Percentiles rank a stretch among this genome's conserved stretches.
Conservation (phyloP, 2,329 filamentous ascomycete genomes). For the Fusarium sambucinum region DNA sequence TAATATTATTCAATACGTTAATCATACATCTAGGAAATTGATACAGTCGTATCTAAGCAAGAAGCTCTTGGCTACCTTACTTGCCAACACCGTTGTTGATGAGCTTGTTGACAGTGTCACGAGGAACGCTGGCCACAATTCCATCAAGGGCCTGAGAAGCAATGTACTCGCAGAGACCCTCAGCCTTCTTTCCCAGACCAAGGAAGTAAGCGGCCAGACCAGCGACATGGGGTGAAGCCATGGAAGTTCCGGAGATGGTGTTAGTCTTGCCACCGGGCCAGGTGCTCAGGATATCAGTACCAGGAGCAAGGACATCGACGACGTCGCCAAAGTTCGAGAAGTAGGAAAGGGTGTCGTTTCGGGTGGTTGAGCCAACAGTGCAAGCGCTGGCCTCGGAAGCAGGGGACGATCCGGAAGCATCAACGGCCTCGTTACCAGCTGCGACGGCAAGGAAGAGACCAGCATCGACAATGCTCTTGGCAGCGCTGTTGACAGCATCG, state of each 20-base stretch:
- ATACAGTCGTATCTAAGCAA: not conserved
- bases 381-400: slow-evolving; percentile 62
- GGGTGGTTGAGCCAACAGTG: slow-evolving; percentile 65
- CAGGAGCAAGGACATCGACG: slow-evolving; percentile 66
- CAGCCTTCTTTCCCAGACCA: slow-evolving; percentile 44
- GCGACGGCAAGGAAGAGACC: slow-evolving; percentile 68
- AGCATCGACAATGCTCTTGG: slow-evolving; percentile 57
- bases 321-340: slow-evolving; percentile 66
- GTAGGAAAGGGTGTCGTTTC: slow-evolving; percentile 55
- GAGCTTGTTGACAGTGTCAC: slow-evolving; percentile 37
- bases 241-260: slow-evolving; percentile 61
- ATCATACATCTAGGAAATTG: slow-evolving; percentile 24
- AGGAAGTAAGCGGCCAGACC: slow-evolving; percentile 61
- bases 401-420: slow-evolving; percentile 61
- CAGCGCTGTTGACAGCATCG: slow-evolving; percentile 63
- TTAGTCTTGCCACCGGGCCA: slow-evolving; percentile 58
- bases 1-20: slow-evolving; percentile 22
- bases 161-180: slow-evolving; percentile 40
- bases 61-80: not conserved
- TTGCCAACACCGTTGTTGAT: slow-evolving; percentile 40
- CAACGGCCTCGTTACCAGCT: slow-evolving; percentile 63
- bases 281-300: slow-evolving; percentile 60
- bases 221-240: slow-evolving; percentile 58
- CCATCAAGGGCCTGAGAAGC: slow-evolving; percentile 32
- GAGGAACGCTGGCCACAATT: slow-evolving; percentile 19